Percentiles rank a stretch among this genome's conserved stretches.
phyloP scores from a whole-genome alignment of 192 early-diverging fungal species.

The Linnemannia exigua region DNA sequence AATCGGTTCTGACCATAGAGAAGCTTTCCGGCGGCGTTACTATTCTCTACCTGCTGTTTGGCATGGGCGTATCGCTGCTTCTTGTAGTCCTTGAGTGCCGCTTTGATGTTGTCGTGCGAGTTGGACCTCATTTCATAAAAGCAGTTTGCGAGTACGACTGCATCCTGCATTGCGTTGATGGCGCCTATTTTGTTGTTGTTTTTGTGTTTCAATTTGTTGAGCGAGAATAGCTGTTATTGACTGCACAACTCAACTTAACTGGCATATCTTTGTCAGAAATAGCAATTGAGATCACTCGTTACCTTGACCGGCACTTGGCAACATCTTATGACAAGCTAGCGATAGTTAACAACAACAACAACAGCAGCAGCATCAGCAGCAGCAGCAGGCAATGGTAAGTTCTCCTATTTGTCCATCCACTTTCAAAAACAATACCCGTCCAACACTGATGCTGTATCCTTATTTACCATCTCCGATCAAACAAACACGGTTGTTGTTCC shows the following conservation, averaged over 20 bases:
- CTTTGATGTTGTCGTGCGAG: constrained; percentile 1
- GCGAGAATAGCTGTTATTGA: background rate
- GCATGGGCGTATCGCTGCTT: constrained; percentile 31
- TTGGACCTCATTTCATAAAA: constrained; percentile 15
- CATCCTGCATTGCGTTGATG: constrained; percentile 46
- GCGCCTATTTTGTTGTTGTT: constrained; percentile 12
- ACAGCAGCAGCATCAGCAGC: background rate
- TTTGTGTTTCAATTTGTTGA: background rate
- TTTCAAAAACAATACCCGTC: background rate
- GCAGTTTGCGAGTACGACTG: constrained; percentile 40
- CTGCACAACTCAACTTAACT: background rate
- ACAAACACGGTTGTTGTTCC: constrained; percentile 26
- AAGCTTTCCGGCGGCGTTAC: constrained; percentile 13
- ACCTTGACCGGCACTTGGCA: constrained; percentile 44
- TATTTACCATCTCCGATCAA: constrained; percentile 45
- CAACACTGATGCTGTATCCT: too few relatives aligned
- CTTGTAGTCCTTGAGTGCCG: constrained; percentile 25
- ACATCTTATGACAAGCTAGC: constrained; percentile 40
- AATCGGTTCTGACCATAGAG: constrained; percentile 28
- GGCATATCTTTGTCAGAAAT: background rate
- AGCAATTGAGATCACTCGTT: background rate
- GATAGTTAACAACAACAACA: too few relatives aligned
- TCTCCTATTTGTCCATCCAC: background rate
- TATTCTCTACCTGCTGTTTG: constrained; percentile 23
- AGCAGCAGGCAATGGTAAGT: background rate